Conservation (phyloP, 108 stramenopile genomes). For the Cyclotella kingstonii region DNA sequence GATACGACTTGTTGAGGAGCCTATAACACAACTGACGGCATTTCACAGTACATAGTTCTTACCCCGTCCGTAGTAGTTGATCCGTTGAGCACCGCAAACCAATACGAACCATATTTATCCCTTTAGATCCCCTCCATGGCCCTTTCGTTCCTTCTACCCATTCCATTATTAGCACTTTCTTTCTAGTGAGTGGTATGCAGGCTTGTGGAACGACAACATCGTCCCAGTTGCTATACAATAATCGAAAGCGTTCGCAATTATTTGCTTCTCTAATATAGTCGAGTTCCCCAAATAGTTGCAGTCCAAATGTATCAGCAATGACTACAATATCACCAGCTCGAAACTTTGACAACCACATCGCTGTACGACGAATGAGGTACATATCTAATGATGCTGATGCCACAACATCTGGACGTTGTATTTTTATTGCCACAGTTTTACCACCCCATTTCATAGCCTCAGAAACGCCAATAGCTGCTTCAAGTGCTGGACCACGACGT, state of each 20-base stretch:
- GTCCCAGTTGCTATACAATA: constrained; percentile 80
- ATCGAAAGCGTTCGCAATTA: constrained; percentile 83
- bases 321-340: constrained; percentile 81
- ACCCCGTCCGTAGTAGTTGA: constrained; percentile 82
- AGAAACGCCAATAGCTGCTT: constrained; percentile 55
- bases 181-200: constrained; percentile 70
- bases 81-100: constrained; percentile 90
- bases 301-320: constrained; percentile 90
- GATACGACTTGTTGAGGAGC: too few species aligned
- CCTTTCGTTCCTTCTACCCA: constrained; percentile 93
- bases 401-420: constrained; percentile 86
- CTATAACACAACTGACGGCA: not conserved
- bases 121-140: constrained; percentile 81
- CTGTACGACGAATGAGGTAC: constrained; percentile 78
- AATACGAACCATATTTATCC: constrained; percentile 83
- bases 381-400: constrained; percentile 87
- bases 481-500: constrained; percentile 35
- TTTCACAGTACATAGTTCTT: not conserved
- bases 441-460: constrained; percentile 73
- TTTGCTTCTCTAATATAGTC: constrained; percentile 78
- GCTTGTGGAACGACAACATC: constrained; percentile 80
- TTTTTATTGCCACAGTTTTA: constrained; percentile 82
- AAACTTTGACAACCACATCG: constrained; percentile 71
- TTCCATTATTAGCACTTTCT: constrained; percentile 85
- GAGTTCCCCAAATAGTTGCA: constrained; percentile 92